These are phyloP conservation scores for Fusarium mexicanum DNA, from an alignment of 2,329 filamentous ascomycete genomes.

Conservation along the genomic window DNA sequence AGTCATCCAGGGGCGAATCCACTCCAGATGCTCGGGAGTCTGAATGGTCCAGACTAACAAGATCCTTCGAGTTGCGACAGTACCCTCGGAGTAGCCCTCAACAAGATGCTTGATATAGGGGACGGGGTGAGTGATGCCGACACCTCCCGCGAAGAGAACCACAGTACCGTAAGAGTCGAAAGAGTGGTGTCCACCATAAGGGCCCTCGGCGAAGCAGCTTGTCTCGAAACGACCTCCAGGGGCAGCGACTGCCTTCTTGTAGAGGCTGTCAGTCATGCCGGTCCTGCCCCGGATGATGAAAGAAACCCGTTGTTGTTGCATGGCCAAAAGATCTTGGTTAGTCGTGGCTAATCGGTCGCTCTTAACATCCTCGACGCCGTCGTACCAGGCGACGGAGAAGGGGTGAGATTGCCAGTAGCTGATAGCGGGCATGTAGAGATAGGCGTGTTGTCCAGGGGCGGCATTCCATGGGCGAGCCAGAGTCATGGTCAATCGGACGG, in stretches of 20 bases:
- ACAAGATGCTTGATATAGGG: constrained; percentile 79
- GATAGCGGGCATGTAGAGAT: constrained; percentile 79
- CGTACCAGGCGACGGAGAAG: constrained; percentile 82
- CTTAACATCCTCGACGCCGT: constrained; percentile 65
- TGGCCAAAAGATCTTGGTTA: constrained; percentile 66
- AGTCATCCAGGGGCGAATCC: constrained; percentile 87
- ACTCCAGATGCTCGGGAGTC: constrained; percentile 81
- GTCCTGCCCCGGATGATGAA: constrained; percentile 79
- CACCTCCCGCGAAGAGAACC: constrained; percentile 81
- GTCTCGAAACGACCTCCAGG: constrained; percentile 70
- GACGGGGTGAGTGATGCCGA: constrained; percentile 83
- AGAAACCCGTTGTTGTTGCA: constrained; percentile 72
- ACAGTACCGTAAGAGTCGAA: constrained; percentile 81
- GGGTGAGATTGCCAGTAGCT: constrained; percentile 81
- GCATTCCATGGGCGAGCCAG: constrained; percentile 82
- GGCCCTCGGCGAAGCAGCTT: constrained; percentile 76
- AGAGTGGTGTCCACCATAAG: constrained; percentile 77
- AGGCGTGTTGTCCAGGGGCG: constrained; percentile 79
- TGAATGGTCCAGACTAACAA: constrained; percentile 83
- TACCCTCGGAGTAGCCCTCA: constrained; percentile 72
- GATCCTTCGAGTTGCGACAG: constrained; percentile 75
- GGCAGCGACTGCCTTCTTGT: constrained; percentile 70
- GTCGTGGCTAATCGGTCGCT: constrained; percentile 68
- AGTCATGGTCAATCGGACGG: constrained; percentile 76
- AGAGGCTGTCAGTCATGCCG: constrained; percentile 76